phyloP scores from a whole-genome alignment of 129 eudicot species.

The Centella asiatica region DNA sequence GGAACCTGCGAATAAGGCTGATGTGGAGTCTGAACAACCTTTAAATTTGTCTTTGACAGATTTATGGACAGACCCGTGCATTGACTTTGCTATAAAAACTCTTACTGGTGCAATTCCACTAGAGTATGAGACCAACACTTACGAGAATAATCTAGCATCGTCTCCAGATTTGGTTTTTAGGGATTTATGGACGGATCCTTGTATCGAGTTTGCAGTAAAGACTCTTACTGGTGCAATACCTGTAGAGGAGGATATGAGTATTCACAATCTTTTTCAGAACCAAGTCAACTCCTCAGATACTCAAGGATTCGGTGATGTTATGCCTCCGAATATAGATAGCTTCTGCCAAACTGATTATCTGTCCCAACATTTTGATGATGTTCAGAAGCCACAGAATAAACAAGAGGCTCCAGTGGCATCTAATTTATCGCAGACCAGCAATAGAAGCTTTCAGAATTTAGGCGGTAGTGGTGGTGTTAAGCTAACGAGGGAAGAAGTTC shows the following conservation, averaged over 20 bases:
- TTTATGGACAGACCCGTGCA: conserved; percentile 76
- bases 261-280: conserved; percentile 27
- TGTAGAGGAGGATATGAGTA: conserved; percentile 19
- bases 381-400: conserved; percentile 7
- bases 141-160: conserved; percentile 15
- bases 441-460: conserved; percentile 18
- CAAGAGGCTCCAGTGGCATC: conserved; percentile 1
- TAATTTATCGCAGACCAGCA: conserved; percentile 8
- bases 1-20: conserved; percentile 5
- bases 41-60: conserved; percentile 31
- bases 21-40: conserved; percentile 17
- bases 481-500: not conserved
- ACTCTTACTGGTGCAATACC: conserved; percentile 70
- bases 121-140: conserved; percentile 28
- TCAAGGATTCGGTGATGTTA: conserved; percentile 6
- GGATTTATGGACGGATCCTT: conserved; percentile 57
- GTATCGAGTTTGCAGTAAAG: conserved; percentile 68
- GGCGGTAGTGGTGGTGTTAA: not conserved
- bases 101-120: conserved; percentile 73
- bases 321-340: conserved; percentile 20
- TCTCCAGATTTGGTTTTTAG: conserved; percentile 28
- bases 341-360: conserved; percentile 23
- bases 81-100: conserved; percentile 87
- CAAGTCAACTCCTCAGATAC: conserved; percentile 20
- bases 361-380: conserved; percentile 20